Evolutionary conservation across 768 basidiomycete genomes (phyloP).

Genomic region (Lactifluus echinatus): DNA sequence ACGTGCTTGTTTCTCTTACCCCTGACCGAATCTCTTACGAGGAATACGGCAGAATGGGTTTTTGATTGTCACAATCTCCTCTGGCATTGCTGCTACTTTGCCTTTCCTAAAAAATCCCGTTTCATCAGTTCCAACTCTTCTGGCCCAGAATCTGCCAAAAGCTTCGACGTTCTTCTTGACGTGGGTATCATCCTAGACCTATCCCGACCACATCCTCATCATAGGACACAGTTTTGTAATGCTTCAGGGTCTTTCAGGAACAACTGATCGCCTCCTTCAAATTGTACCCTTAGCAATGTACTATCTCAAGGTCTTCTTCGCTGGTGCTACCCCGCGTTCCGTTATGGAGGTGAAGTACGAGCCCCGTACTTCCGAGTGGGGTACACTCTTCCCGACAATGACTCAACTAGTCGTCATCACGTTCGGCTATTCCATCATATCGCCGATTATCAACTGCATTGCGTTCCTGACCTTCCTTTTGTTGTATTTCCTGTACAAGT

Average conservation of each 20-base stretch:
- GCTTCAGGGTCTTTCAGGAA: conserved; percentile 71
- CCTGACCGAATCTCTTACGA: not conserved
- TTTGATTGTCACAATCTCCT: conserved; percentile 77
- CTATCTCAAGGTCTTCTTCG: conserved; percentile 81
- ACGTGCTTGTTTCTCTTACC: conserved; percentile 25
- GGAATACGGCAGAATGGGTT: conserved; percentile 66
- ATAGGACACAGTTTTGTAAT: conserved; percentile 50
- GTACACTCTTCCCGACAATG: conserved; percentile 61
- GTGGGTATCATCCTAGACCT: conserved; percentile 29
- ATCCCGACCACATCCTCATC: not conserved
- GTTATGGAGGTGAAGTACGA: conserved; percentile 78
- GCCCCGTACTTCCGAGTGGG: conserved; percentile 61
- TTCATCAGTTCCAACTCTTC: conserved; percentile 51
- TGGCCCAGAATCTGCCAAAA: conserved; percentile 75
- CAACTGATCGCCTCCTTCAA: conserved; percentile 74
- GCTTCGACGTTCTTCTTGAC: conserved; percentile 90
- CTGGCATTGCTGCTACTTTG: conserved; percentile 74
- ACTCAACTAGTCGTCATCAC: conserved; percentile 80
- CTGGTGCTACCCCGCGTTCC: conserved; percentile 82
- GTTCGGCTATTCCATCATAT: conserved; percentile 78
- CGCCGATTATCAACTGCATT: conserved; percentile 90
- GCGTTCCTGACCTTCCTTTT: conserved; percentile 73
- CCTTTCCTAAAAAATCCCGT: conserved; percentile 58
- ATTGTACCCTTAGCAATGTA: conserved; percentile 70
- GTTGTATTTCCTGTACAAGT: conserved; percentile 76